A percentile compares a stretch with the other conserved stretches of the same genome.
Conservation (phyloP, 2,329 filamentous ascomycete genomes). For the Beauveria scarabaeidicola region DNA sequence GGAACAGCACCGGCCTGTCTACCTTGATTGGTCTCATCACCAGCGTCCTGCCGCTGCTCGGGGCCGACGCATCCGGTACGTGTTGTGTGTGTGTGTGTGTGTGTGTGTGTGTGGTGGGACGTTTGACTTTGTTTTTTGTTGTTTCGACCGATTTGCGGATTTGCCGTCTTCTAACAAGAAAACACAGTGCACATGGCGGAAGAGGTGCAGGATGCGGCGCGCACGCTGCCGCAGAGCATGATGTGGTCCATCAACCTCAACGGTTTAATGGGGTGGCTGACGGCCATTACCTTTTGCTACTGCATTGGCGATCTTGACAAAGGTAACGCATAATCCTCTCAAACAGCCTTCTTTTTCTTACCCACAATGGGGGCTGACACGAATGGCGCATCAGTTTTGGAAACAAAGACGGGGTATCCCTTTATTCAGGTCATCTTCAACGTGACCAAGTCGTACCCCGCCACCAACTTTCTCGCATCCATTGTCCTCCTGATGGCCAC, state of each 20-base stretch:
- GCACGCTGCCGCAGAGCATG: conserved; percentile 13
- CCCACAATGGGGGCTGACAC: neutral
- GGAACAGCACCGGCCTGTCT: conserved; percentile 24
- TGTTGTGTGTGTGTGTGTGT: neutral
- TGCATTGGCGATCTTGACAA: conserved; percentile 22
- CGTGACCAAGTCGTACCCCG: conserved; percentile 13
- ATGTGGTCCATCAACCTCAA: conserved; percentile 17
- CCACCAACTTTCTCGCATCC: conserved; percentile 14
- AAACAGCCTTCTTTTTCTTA: neutral
- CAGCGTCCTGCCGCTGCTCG: conserved; percentile 25
- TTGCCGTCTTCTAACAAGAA: neutral
- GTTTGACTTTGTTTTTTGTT: neutral
- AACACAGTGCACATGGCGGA: conserved; percentile 16
- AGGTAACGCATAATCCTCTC: neutral
- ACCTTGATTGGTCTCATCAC: conserved; percentile 31
- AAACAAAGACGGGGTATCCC: conserved; percentile 16
- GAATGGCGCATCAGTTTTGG: neutral
- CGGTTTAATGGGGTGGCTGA: conserved; percentile 33
- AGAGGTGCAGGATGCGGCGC: conserved; percentile 14
- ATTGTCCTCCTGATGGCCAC: conserved; percentile 17
- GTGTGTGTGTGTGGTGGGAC: no score
- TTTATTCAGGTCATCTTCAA: conserved; percentile 20
- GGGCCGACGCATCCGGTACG: conserved; percentile 20
- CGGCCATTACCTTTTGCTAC: conserved; percentile 28
- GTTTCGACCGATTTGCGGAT: neutral